Evolutionary conservation across 1,139 yeast genomes (phyloP).

Genomic region (Magnusiomyces fungicola): DNA sequence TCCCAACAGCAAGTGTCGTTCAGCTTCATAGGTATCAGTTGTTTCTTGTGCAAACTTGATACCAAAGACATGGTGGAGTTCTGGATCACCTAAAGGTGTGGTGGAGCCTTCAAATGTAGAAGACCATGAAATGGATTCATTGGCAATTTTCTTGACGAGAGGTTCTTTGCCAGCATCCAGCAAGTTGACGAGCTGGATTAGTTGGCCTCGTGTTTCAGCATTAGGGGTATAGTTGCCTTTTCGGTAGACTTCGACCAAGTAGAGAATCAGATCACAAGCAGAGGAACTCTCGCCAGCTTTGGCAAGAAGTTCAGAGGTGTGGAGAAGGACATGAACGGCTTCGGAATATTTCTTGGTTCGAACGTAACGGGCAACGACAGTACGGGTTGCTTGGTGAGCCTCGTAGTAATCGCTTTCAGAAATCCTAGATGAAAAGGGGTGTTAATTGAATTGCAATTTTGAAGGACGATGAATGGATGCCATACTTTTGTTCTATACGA

Average conservation of each 20-base stretch:
- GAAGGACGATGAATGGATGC: not conserved
- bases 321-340: conserved; percentile 65
- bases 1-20: conserved; percentile 60
- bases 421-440: conserved; percentile 38
- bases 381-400: conserved; percentile 89
- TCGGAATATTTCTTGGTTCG: conserved; percentile 57
- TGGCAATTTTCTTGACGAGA: conserved; percentile 56
- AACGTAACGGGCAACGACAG: conserved; percentile 78
- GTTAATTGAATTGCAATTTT: not conserved
- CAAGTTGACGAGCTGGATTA: conserved; percentile 32
- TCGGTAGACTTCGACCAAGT: conserved; percentile 61
- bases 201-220: not conserved
- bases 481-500: conserved; percentile 29
- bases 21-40: conserved; percentile 42
- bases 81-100: conserved; percentile 62
- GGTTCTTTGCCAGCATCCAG: conserved; percentile 53
- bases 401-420: conserved; percentile 77
- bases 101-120: conserved; percentile 24
- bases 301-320: conserved; percentile 61
- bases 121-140: conserved; percentile 61
- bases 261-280: conserved; percentile 69
- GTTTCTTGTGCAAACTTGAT: conserved; percentile 40
- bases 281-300: conserved; percentile 70
- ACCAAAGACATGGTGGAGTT: conserved; percentile 70
- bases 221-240: conserved; percentile 35